Percentiles rank a stretch among this genome's conserved stretches.
These are phyloP conservation scores for Phytophthora sp. DNA, from an alignment of 352 stramenopile genomes.

Conservation along the genomic window DNA sequence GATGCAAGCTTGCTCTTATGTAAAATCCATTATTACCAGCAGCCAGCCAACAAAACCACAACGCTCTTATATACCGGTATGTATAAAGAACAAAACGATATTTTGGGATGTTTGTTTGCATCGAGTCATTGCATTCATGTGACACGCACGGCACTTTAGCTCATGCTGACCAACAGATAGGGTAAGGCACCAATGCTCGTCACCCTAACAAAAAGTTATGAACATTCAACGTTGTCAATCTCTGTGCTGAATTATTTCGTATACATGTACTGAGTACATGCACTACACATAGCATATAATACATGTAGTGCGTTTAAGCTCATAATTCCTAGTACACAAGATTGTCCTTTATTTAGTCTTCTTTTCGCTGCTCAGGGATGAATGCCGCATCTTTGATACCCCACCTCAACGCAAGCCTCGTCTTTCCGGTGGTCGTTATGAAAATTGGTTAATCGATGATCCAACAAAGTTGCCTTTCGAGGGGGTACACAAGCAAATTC, in stretches of 20 bases:
- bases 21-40: slow-evolving; percentile 2
- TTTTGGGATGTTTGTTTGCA: too few relatives aligned
- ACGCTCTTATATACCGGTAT: slow-evolving; percentile 3
- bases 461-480: slow-evolving; percentile 1
- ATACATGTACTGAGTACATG: too few relatives aligned
- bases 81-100: slow-evolving; percentile 5
- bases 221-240: neutral
- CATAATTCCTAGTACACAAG: too few relatives aligned
- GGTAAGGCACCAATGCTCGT: too few relatives aligned
- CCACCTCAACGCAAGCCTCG: neutral
- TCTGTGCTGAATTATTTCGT: too few relatives aligned
- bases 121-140: neutral
- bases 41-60: too few relatives aligned
- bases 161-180: neutral
- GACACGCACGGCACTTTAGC: neutral
- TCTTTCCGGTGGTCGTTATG: slow-evolving; percentile 23
- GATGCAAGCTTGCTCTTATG: slow-evolving; percentile 9
- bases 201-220: neutral
- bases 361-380: slow-evolving; percentile 22
- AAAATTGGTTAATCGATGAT: slow-evolving; percentile 1
- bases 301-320: too few relatives aligned
- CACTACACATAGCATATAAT: too few relatives aligned
- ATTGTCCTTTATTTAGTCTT: too few relatives aligned
- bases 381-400: slow-evolving; percentile 19
- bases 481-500: slow-evolving; percentile 18